Evolutionary conservation across 2,329 filamentous ascomycete species (phyloP).

Genomic region (Tolypocladium tundrense): DNA sequence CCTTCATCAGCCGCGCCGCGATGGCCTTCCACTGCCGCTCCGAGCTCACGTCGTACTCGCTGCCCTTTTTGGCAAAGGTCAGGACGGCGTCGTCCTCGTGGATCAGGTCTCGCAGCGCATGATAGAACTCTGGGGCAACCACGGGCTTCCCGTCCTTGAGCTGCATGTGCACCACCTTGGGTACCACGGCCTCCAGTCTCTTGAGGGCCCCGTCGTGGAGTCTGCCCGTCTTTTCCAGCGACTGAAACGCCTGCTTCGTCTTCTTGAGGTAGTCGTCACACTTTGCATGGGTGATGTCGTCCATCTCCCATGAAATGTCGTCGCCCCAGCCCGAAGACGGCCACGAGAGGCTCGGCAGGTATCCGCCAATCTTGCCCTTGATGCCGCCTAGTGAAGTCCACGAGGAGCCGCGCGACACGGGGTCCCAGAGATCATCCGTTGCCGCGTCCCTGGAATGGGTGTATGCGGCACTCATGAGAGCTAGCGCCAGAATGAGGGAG

Average conservation of each 20-base stretch:
- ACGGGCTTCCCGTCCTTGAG: slow-evolving; percentile 39
- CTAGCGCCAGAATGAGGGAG: slow-evolving; percentile 4
- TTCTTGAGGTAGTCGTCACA: slow-evolving; percentile 13
- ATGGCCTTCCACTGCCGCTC: slow-evolving; percentile 38
- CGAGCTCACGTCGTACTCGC: slow-evolving; percentile 28
- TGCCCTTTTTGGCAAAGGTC: slow-evolving; percentile 29
- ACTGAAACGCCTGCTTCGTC: slow-evolving; percentile 18
- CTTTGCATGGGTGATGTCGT: slow-evolving; percentile 8
- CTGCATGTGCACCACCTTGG: slow-evolving; percentile 45
- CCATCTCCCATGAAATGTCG: slow-evolving; percentile 8
- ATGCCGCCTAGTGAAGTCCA: slow-evolving; percentile 4
- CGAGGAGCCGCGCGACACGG: background rate
- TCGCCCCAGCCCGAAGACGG: slow-evolving; percentile 11
- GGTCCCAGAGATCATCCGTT: slow-evolving; percentile 4
- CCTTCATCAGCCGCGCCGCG: slow-evolving; percentile 27
- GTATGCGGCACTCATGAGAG: background rate
- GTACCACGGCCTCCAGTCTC: slow-evolving; percentile 40
- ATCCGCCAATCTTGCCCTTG: slow-evolving; percentile 9
- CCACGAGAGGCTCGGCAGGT: slow-evolving; percentile 17
- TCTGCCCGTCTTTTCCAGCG: slow-evolving; percentile 17
- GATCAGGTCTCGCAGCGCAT: slow-evolving; percentile 48
- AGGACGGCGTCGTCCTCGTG: slow-evolving; percentile 36
- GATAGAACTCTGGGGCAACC: slow-evolving; percentile 54
- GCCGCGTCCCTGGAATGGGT: background rate
- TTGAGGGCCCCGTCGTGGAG: slow-evolving; percentile 27